Evolutionary conservation across 352 stramenopile genomes (phyloP).

Genomic region (Globisporangium emineosum): DNA sequence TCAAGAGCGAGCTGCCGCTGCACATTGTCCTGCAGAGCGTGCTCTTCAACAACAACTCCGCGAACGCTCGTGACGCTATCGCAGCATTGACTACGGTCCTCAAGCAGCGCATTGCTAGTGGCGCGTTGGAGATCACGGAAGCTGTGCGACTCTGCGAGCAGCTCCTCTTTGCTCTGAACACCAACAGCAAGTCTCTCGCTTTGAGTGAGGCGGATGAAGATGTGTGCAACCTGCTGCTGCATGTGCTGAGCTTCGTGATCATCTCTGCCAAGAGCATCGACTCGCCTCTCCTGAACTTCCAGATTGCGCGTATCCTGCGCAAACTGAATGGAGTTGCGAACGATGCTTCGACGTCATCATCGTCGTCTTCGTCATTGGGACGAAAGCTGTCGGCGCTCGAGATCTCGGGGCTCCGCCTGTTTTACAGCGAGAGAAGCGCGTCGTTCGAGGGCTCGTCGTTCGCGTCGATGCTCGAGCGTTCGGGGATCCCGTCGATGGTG

Average conservation of each 20-base stretch:
- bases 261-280: conserved; percentile 10
- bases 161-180: conserved; percentile 39
- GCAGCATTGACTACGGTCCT: conserved; percentile 12
- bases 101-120: conserved; percentile 11
- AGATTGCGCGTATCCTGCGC: conserved; percentile 31
- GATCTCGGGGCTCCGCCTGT: conserved; percentile 13
- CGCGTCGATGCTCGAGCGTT: conserved; percentile 9
- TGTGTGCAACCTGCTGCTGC: conserved; percentile 37
- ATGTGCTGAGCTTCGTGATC: conserved; percentile 34
- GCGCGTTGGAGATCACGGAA: conserved; percentile 16
- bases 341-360: not conserved
- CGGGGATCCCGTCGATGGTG: conserved; percentile 12
- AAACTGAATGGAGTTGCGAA: conserved; percentile 30
- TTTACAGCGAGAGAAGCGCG: not conserved
- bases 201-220: conserved; percentile 2
- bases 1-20: conserved; percentile 16
- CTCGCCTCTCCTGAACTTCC: not conserved
- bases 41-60: conserved; percentile 6
- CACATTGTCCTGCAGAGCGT: conserved; percentile 19
- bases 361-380: conserved; percentile 10
- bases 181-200: conserved; percentile 1
- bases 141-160: conserved; percentile 46
- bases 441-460: not conserved
- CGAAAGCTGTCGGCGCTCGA: conserved; percentile 36
- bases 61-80: not conserved